Base-by-base conservation (phyloP, 2,329 filamentous ascomycete genomes). In the Beauveria brongniartii region DNA sequence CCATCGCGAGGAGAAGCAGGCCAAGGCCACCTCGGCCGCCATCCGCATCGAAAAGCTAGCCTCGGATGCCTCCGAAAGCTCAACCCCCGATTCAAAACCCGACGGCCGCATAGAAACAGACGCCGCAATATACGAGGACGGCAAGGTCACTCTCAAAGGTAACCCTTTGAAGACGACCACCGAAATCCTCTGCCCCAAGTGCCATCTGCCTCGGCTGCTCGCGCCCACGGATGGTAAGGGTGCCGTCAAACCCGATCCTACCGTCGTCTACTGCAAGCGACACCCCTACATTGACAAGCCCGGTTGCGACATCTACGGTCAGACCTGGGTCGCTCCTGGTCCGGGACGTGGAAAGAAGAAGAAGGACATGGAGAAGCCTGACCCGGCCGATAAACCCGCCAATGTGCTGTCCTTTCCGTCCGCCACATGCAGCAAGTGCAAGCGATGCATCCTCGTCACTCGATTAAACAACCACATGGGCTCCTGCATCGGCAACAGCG, bases 231-330 rank as follows among this genome's bases (percentile, higher is more conserved):
- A 88, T 68, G 87, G 87, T 67, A 86, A 83, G 67, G 87, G 87
- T 51, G 81, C 86, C 14, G 76, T 76, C 68, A 85, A 84, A 69
- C 86, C 86, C 48, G 84, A 88, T 62, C 88, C 88, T 0, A 78
- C 81, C 65, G 78, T 86, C 66, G 84, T 87, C 66, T 92, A 92
- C 78, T 93, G 90, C 80, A 90, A 90, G 73, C 86, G 86, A 65
- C 85, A 88, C 63, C 89, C 89, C 0, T 92, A 88, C 77, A 89
- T 91, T 63, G 84, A 90, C 66, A 87, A 89, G 70, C 80, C 85
- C 2, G 88, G 88, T 63, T 89, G 86, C 74, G 89, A 93, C 72
- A 90, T 92, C 65, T 92, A 92, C 73, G 89, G 88, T 55, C 90
- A 92, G 73, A 90, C 88, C 30, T 92, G 90, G 82, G 86, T 90